Conservation (phyloP, 192 early-diverging fungal species). For the Coemansia asiatica region DNA sequence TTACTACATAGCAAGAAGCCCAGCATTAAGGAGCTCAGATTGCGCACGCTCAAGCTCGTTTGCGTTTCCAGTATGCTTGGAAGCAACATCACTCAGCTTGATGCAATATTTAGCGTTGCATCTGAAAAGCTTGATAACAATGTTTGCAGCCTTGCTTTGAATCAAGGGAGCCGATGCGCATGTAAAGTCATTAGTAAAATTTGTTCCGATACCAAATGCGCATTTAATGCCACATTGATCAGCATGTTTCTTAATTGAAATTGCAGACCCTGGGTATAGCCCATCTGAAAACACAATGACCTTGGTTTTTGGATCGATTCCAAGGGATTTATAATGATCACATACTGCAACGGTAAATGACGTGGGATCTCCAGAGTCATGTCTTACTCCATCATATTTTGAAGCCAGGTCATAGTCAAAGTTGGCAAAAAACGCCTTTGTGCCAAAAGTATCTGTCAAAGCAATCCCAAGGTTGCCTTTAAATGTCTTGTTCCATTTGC, state of each 20-base stretch:
- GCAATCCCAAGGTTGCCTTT: constrained; percentile 62
- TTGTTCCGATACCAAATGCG: constrained; percentile 73
- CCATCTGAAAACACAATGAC: constrained; percentile 72
- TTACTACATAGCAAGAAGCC: constrained; percentile 11
- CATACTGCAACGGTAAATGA: constrained; percentile 61
- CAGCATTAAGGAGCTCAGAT: constrained; percentile 19
- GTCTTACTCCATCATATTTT: constrained; percentile 62
- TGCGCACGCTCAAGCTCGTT: constrained; percentile 57
- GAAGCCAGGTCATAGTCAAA: constrained; percentile 59
- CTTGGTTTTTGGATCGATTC: constrained; percentile 63
- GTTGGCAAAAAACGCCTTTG: constrained; percentile 62
- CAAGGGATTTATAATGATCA: constrained; percentile 58
- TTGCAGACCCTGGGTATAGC: constrained; percentile 56
- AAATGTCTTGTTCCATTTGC: constrained; percentile 63
- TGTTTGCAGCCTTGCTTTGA: constrained; percentile 62
- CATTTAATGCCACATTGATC: constrained; percentile 53
- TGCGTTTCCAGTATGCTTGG: constrained; percentile 62
- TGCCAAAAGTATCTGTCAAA: constrained; percentile 73
- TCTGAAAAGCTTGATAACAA: constrained; percentile 71
- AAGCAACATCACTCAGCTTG: constrained; percentile 69
- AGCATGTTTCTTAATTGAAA: constrained; percentile 55
- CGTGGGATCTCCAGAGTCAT: constrained; percentile 72
- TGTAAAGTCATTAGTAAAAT: constrained; percentile 72
- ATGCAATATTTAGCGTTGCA: constrained; percentile 61
- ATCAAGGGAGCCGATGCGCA: constrained; percentile 22